phyloP scores from a whole-genome alignment of 768 basidiomycete genomes.

The Boletus tomentosulus region DNA sequence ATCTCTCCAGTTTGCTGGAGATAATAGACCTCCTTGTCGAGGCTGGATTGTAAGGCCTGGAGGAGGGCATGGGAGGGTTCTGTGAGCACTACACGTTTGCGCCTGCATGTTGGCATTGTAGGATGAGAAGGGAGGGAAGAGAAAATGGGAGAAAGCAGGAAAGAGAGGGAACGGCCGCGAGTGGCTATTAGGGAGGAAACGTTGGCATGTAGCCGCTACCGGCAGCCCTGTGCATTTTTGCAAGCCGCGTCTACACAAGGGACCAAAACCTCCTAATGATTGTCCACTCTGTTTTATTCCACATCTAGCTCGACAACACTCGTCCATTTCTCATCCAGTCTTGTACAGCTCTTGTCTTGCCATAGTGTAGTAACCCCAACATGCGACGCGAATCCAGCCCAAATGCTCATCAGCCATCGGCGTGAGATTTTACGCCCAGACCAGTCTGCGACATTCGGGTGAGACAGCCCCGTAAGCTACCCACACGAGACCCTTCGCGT shows the following conservation, averaged over 20 bases:
- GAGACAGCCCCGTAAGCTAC: conserved; percentile 1
- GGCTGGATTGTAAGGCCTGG: conserved; percentile 58
- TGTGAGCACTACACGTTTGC: conserved; percentile 86
- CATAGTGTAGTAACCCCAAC: not conserved
- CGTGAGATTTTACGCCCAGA: not conserved
- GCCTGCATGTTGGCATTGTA: conserved; percentile 81
- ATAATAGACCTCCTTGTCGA: conserved; percentile 79
- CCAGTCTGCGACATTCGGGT: conserved; percentile 1
- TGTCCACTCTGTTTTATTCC: conserved; percentile 2
- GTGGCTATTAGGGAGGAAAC: conserved; percentile 57
- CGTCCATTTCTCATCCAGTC: conserved; percentile 4
- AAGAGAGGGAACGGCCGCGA: conserved; percentile 53
- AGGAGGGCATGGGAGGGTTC: conserved; percentile 72
- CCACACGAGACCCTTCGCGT: not conserved
- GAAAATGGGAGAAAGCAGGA: conserved; percentile 49
- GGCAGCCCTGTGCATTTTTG: conserved; percentile 29
- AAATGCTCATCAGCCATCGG: conserved; percentile 1
- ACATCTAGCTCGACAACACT: not conserved
- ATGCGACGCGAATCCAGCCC: conserved; percentile 11
- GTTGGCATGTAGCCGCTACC: conserved; percentile 39
- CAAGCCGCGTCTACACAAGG: conserved; percentile 23
- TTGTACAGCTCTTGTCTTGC: not conserved
- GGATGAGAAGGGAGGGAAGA: conserved; percentile 40
- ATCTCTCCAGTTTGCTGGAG: conserved; percentile 95
- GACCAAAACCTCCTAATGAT: conserved; percentile 7